Evolutionary conservation across 2,329 filamentous ascomycete genomes (phyloP), one percentile per base, ranked within the genome.

Genomic region (Apiospora phragmitis): DNA sequence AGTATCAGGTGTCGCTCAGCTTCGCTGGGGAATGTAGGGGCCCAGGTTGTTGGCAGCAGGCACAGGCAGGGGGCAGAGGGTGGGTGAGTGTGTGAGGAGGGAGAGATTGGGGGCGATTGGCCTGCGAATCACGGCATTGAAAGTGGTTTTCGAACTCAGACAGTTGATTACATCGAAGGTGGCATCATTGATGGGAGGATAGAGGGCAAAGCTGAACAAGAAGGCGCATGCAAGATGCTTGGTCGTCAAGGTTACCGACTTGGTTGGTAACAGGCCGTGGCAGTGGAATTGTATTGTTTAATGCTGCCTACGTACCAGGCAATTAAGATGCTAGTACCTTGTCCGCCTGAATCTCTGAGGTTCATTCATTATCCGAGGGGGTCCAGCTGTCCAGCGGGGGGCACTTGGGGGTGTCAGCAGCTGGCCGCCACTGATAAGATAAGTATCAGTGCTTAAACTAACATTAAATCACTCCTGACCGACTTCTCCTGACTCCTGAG

Each of bases 91-190:
- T 26, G 43, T 47, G 47, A 24, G 47, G 32, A 38, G 55, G 32
- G 55, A 62, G 55, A 38, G 55, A 38, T 62, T 38, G 55, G 55
- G 55, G 55, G 32, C 55, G 55, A 62, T 62, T 62, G 55, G 55
- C 55, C 55, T 62, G 55, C 55, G 55, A 62, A 62, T 62, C 32
- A 62, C 55, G 55, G 55, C 55, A 62, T 62, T 62, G 55, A 62
- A 62, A 62, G 55, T 62, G 55, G 55, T 62, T 38, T 38, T 62
- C 55, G 55, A 38, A 62, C 18, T 62, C 32, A 32, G 32, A 12
- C 55, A 21, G 55, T 12, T 18, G 32, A 62, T 62, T 62, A 62
- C 55, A 62, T 62, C 32, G 55, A 62, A 38, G 18, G 29, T n/a
- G 55, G 55, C 55, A 62, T 62, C 55, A n/a, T 62, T 62, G 55